Evolutionary conservation across 2,329 filamentous ascomycete species (phyloP).

Genomic region (Rugonectria rugulosa): DNA sequence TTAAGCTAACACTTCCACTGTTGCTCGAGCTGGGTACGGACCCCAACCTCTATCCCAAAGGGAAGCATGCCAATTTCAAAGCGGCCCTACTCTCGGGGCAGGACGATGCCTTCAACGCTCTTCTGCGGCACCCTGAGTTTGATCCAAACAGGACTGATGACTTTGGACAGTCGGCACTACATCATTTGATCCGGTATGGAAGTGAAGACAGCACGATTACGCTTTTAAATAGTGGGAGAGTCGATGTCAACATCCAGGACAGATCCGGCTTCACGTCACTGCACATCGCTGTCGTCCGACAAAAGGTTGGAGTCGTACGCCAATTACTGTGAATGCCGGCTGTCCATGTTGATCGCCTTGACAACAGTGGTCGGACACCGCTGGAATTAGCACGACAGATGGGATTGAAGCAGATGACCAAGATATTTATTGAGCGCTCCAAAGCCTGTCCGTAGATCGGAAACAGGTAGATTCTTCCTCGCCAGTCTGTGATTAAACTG

Average conservation of each 20-base stretch:
- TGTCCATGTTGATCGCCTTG: background rate
- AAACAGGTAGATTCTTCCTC: too few relatives aligned
- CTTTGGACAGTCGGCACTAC: conserved; percentile 1
- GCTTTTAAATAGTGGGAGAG: background rate
- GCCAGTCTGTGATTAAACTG: too few relatives aligned
- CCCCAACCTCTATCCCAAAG: background rate
- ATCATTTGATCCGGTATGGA: background rate
- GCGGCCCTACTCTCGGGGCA: too few relatives aligned
- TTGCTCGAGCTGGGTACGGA: background rate
- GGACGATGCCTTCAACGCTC: background rate
- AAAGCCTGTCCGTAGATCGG: conserved; percentile 5
- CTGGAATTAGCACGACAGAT: conserved; percentile 5
- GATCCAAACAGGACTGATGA: background rate
- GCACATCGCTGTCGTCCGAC: background rate
- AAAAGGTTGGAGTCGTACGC: background rate
- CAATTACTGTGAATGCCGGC: background rate
- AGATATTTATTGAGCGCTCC: conserved; percentile 2
- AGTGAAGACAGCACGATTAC: background rate
- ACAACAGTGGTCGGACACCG: conserved; percentile 6
- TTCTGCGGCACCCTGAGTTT: background rate
- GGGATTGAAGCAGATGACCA: conserved; percentile 1
- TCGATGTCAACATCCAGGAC: conserved; percentile 6
- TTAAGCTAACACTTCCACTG: background rate
- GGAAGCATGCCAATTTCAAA: too few relatives aligned
- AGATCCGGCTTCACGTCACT: background rate